These are phyloP conservation scores for Aspergillus cristatus DNA, from an alignment of 495 filamentous ascomycete species.

Conservation along the genomic window DNA sequence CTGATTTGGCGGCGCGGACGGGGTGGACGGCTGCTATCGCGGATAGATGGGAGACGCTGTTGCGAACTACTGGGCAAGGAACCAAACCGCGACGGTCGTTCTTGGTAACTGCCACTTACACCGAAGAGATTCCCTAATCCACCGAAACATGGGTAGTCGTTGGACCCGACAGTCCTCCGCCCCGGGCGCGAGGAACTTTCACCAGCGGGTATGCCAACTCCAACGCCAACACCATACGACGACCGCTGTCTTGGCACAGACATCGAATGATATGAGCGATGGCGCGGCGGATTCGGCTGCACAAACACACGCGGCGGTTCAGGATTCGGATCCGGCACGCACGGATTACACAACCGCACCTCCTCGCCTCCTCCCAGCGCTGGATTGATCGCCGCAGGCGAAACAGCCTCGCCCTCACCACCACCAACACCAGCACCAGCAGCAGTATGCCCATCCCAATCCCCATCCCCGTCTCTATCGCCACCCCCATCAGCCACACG, in stretches of 20 bases:
- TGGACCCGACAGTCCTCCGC: slow-evolving; percentile 17
- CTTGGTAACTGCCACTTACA: neutral
- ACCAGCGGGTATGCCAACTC: too few relatives aligned
- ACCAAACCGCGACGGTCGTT: too few relatives aligned
- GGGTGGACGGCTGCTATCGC: slow-evolving; percentile 16
- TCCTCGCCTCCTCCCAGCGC: slow-evolving; percentile 70
- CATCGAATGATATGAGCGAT: slow-evolving; percentile 15
- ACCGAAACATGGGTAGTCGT: slow-evolving; percentile 10
- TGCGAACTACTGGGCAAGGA: too few relatives aligned
- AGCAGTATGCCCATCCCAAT: too few relatives aligned
- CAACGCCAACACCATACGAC: slow-evolving; percentile 5
- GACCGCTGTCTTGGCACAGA: slow-evolving; percentile 3
- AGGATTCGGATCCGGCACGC: slow-evolving; percentile 84
- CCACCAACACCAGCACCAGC: too few relatives aligned
- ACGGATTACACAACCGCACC: slow-evolving; percentile 89
- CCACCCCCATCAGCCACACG: too few relatives aligned
- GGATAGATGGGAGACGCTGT: too few relatives aligned
- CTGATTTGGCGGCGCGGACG: slow-evolving; percentile 32
- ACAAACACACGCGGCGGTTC: slow-evolving; percentile 42
- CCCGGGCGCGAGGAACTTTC: slow-evolving; percentile 9
- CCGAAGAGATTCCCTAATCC: slow-evolving; percentile 2
- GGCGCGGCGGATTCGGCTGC: slow-evolving; percentile 8
- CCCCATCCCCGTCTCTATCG: too few relatives aligned
- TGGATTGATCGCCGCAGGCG: slow-evolving; percentile 31
- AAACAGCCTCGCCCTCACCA: slow-evolving; percentile 27